Conservation (phyloP, 2,329 filamentous ascomycete genomes). For the Parasarocladium wereldwijsianum region DNA sequence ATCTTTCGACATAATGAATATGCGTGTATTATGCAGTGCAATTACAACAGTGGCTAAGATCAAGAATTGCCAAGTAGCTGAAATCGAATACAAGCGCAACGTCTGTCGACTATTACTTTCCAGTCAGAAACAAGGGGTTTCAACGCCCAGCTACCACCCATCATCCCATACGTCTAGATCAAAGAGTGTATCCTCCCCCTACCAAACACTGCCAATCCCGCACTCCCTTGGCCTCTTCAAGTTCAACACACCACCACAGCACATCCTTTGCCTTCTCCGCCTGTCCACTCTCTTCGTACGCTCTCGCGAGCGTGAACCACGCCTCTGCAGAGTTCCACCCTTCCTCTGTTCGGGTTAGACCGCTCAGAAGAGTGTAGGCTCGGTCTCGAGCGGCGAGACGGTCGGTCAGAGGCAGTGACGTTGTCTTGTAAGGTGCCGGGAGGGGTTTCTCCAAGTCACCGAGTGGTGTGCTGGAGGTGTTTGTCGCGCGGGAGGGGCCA, state of each 20-base stretch:
- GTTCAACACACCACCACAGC: constrained; percentile 93
- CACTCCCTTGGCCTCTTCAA: constrained; percentile 73
- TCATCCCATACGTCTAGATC: constrained; percentile 3
- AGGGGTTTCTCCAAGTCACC: too few species aligned
- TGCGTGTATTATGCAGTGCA: too few species aligned
- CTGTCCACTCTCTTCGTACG: constrained; percentile 78
- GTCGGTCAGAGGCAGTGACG: constrained; percentile 57
- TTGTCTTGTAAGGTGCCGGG: constrained; percentile 37
- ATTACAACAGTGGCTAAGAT: too few species aligned
- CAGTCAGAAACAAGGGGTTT: not conserved
- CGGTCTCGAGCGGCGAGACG: constrained; percentile 81
- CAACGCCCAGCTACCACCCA: not conserved
- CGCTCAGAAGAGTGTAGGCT: constrained; percentile 69
- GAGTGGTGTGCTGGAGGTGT: not conserved
- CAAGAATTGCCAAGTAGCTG: too few species aligned
- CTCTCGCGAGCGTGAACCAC: constrained; percentile 78
- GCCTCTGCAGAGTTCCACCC: constrained; percentile 91
- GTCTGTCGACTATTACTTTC: not conserved
- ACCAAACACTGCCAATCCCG: constrained; percentile 64
- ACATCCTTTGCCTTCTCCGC: constrained; percentile 79
- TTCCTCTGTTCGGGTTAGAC: constrained; percentile 68
- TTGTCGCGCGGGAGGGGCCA: constrained; percentile 9
- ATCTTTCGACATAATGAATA: too few species aligned
- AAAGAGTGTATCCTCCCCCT: constrained; percentile 47
- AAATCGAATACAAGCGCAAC: too few species aligned